phyloP scores from a whole-genome alignment of 2,329 filamentous ascomycete genomes.

The Hypoxylon sp. region DNA sequence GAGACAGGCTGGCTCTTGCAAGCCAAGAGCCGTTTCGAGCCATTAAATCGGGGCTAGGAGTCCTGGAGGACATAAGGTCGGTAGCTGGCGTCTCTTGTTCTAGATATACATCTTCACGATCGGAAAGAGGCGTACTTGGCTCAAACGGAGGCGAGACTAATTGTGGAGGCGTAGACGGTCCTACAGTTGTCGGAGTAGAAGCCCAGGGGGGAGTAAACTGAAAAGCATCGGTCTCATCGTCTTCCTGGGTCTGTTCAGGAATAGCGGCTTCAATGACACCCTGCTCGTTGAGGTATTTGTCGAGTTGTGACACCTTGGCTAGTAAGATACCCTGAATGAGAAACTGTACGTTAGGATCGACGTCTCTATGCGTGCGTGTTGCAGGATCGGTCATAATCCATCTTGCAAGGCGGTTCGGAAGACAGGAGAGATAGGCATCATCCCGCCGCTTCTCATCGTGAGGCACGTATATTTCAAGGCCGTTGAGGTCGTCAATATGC shows the following conservation, averaged over 20 bases:
- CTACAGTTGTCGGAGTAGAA: background rate
- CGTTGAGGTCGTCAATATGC: constrained; percentile 30
- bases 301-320: background rate
- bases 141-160: background rate
- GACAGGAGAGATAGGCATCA: background rate
- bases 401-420: constrained; percentile 15
- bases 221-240: background rate
- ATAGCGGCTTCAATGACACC: constrained; percentile 25
- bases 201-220: background rate
- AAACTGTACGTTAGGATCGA: background rate
- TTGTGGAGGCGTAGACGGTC: constrained; percentile 8
- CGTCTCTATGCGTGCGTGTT: background rate
- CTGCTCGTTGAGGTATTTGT: constrained; percentile 3
- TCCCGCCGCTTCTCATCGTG: constrained; percentile 33
- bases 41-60: background rate
- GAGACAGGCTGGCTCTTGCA: background rate
- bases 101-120: background rate
- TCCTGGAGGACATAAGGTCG: background rate
- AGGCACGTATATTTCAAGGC: constrained; percentile 51
- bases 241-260: constrained; percentile 6
- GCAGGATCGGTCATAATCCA: constrained; percentile 34
- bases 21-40: background rate
- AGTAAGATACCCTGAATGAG: constrained; percentile 4
- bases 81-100: constrained; percentile 12
- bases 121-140: constrained; percentile 10